A percentile compares a stretch with the other conserved stretches of the same genome.
Evolutionary conservation across 2,329 filamentous ascomycete species (phyloP).

Genomic region (Ilyonectria robusta): DNA sequence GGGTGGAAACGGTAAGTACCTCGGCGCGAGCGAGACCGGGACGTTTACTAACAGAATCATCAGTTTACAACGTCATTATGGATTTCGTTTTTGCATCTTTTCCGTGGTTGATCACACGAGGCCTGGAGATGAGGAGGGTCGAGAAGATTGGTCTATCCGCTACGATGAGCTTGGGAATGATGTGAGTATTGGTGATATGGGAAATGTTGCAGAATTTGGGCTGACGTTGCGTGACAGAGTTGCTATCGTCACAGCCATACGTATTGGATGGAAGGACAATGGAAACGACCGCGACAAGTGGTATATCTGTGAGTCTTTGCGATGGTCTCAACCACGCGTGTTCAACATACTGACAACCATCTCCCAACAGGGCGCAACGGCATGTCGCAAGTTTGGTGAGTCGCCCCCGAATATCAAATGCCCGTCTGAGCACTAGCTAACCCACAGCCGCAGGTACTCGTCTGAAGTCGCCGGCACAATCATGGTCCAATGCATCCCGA

Average conservation of each 20-base stretch:
- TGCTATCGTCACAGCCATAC: constrained; percentile 62
- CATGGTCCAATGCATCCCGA: constrained; percentile 68
- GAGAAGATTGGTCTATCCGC: constrained; percentile 66
- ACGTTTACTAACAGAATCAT: constrained; percentile 4
- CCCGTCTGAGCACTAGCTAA: background rate
- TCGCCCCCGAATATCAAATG: background rate
- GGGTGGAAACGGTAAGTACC: constrained; percentile 64
- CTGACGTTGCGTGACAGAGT: constrained; percentile 49
- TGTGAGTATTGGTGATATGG: constrained; percentile 47
- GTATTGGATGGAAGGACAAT: constrained; percentile 64
- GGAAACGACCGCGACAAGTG: constrained; percentile 61
- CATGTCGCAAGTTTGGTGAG: constrained; percentile 45
- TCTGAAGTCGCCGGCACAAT: constrained; percentile 68
- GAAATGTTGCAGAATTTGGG: fast-evolving
- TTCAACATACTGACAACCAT: background rate
- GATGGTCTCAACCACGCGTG: background rate
- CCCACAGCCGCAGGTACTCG: constrained; percentile 53
- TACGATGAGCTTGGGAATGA: constrained; percentile 66
- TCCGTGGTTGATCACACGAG: constrained; percentile 65
- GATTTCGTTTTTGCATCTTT: constrained; percentile 66
- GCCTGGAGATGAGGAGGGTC: constrained; percentile 60
- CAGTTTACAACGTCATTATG: constrained; percentile 68
- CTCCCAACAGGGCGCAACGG: constrained; percentile 42
- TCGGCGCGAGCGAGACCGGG: fast-evolving
- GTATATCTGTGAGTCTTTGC: constrained; percentile 59